These are phyloP conservation scores for Paraurostyla sp. DNA, from an alignment of 73 alveolate genomes.

Conservation along the genomic window DNA sequence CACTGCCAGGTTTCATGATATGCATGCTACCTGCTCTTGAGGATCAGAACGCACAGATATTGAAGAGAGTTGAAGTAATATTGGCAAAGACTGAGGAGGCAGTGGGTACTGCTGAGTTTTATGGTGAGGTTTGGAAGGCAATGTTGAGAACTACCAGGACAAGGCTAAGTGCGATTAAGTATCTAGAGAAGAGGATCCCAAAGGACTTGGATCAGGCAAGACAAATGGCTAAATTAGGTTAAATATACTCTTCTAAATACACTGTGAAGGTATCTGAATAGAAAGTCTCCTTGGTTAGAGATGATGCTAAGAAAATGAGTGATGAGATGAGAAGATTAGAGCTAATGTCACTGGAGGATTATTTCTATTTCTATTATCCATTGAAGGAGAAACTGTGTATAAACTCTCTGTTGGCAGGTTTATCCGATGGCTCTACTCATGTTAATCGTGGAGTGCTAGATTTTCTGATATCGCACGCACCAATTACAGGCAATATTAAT, in stretches of 20 bases:
- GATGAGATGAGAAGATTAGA: conserved; percentile 66
- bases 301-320: conserved; percentile 57
- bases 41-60: conserved; percentile 85
- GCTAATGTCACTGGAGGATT: conserved; percentile 72
- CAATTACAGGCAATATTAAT: conserved; percentile 81
- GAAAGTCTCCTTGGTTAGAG: conserved; percentile 58
- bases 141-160: conserved; percentile 88
- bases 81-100: conserved; percentile 78
- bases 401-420: conserved; percentile 84
- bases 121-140: conserved; percentile 91
- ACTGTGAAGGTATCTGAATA: conserved; percentile 42
- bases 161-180: conserved; percentile 87
- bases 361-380: conserved; percentile 85
- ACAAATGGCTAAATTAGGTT: conserved; percentile 47
- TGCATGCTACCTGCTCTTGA: conserved; percentile 94
- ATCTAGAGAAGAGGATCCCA: conserved; percentile 88
- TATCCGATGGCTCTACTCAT: conserved; percentile 80
- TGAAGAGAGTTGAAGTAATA: conserved; percentile 82
- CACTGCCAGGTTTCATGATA: conserved; percentile 88
- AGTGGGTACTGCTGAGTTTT: conserved; percentile 85
- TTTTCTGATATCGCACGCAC: conserved; percentile 89
- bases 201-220: conserved; percentile 75
- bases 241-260: conserved; percentile 16
- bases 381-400: conserved; percentile 78
- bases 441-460: conserved; percentile 89